phyloP scores from a whole-genome alignment of 1,139 yeast genomes.

The Pneumocystis jirovecii region DNA sequence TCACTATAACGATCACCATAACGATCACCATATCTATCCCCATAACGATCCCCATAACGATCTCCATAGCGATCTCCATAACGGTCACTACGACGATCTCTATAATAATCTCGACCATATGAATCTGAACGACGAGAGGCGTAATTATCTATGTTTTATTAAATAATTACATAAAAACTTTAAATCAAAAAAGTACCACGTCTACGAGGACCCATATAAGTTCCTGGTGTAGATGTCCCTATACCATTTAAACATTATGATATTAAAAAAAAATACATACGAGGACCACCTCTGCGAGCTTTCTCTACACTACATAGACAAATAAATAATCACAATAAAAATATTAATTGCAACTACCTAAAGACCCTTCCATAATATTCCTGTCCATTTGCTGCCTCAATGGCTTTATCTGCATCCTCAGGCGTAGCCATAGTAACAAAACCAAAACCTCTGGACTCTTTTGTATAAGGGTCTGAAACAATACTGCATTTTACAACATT shows the following conservation, averaged over 20 bases:
- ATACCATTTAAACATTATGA: background rate
- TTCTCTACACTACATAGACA: conserved; percentile 8
- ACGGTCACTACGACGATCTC: conserved; percentile 17
- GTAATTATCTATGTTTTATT: conserved; percentile 14
- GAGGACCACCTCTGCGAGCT: background rate
- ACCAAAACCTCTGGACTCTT: conserved; percentile 29
- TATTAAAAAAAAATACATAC: conserved; percentile 18
- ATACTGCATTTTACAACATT: conserved; percentile 25
- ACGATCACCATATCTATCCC: conserved; percentile 12
- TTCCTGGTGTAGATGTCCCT: conserved; percentile 28
- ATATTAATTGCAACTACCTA: conserved; percentile 25
- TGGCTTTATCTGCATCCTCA: conserved; percentile 24
- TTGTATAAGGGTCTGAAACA: conserved; percentile 28
- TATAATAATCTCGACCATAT: conserved; percentile 13
- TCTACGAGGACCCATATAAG: conserved; percentile 28
- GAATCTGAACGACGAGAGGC: conserved; percentile 12
- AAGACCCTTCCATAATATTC: conserved; percentile 23
- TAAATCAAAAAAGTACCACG: conserved; percentile 6
- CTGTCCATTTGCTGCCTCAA: conserved; percentile 21
- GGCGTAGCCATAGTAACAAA: conserved; percentile 25
- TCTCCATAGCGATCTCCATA: conserved; percentile 17
- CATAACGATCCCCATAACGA: conserved; percentile 15
- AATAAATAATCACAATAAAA: conserved; percentile 19
- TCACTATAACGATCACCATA: conserved; percentile 17
- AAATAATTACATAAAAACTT: background rate